Base-by-base conservation (phyloP, 129 eudicot species). In the Artemisia tridentata region DNA sequence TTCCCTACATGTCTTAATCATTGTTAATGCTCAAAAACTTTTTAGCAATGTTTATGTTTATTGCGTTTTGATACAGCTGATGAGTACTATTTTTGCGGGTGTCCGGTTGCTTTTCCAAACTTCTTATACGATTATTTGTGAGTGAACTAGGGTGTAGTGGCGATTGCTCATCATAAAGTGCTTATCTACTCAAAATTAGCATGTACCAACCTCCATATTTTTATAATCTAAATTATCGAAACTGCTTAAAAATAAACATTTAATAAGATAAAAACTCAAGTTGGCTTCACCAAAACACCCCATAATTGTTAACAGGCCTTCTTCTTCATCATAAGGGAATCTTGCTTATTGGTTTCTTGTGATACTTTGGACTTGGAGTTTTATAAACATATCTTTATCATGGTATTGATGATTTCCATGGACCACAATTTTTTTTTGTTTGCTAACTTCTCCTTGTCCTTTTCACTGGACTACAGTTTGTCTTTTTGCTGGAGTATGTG, bases 371-470 rank as follows among this genome's bases (percentile, higher is more conserved):
- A 21, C 16, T 67, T 73, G 34, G 25, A 23, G 25, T 23, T 23
- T 23, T 63, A 64, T 65, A 53, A 62, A 52, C 65, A 68, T 73
- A 57, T 84, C 80, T 47, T 52, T 61, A 16, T 63, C 68, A 51
- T 45, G 27, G 65, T 49, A 27, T 52, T 63, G 41, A 77, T 70
- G 77, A 71, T 71, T 45, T 80, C 8, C 52, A 66, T 53, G 84
- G 80, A 75, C 80, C 84, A 63, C 80, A 80, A 29, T 50, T 34
- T 2, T 20, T 69, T 34, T 47, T 59, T 38, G 41, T 23, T 71
- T 71, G 51, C 55, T 72, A 63, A 59, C 52, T 54, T 58, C 52
- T 72, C 65, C n/a, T 71, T 78, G 81, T 71, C 81, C n/a, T 78
- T 78, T 63, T 58, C 63, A 63, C 21, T 75, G 18, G 41, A 10